Base-by-base conservation (phyloP, 192 early-diverging fungal genomes). In the Backusella mclennaniae region DNA sequence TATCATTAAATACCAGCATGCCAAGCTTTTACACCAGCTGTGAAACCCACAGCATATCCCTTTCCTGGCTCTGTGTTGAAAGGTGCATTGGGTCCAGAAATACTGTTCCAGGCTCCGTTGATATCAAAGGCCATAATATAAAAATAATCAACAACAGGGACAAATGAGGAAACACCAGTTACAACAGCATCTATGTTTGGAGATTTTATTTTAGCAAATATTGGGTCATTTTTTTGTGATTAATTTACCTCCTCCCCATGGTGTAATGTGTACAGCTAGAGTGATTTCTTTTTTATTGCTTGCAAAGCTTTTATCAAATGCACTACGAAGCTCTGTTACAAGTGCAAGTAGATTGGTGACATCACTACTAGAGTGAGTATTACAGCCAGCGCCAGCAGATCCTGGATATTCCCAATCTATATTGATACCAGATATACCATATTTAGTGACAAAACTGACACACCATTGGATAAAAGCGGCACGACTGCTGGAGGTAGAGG, bases 121-220 rank as follows among this genome's bases (percentile, higher is more conserved):
- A 90, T 86, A 66, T 82, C 91, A 73, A 92, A 92, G 11, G 85
- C 80, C 90, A 93, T 92, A 35, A 92, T 66, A 52, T 91, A 90
- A 78, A 93, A 83, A 23, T 84, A 86, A 76, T 91, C 87, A 33
- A 94, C 83, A 23, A 84, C 78, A 26, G 77, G 76, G 15, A 85
- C 88, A 80, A 88, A 93, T 19, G 59, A 88, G 17, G 87, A 88
- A 9, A 93, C 87, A 42, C 91, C 87, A 12, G 77, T 52, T 69
- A 92, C 69, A 9, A 83, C 79, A 7, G 90, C 88, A 9, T 73
- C 63, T 6, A 86, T 77, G 4, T 44, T 31, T 29, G 31, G 42
- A 23, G 39, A 91, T 3, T 91, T 88, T 41, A 86, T 23, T 21
- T 70, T 15, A 70, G 23, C 44, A 17, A 6, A 49, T 63, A 11